Base-by-base conservation (phyloP, 768 basidiomycete species). In the Crassisporium funariophilum region DNA sequence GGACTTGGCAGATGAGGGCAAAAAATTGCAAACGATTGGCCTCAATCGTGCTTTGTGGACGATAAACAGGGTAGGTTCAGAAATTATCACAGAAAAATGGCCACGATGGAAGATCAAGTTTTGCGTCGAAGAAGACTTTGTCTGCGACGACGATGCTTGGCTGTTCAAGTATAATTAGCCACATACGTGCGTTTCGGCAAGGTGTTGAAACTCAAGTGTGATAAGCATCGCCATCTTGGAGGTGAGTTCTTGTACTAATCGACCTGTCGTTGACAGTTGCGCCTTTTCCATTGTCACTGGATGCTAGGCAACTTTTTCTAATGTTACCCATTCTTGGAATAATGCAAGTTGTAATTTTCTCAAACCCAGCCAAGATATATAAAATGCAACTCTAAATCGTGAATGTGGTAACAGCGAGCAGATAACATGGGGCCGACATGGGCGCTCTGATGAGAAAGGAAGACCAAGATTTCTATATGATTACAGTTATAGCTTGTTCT, bases 81-180 rank as follows among this genome's bases (percentile, higher is more conserved):
- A 63, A 27, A 46, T 64, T 27, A 48, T 65, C 17, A 56, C 63
- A 29, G 54, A 44, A 19, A 65, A 69, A 44, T 72, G 70, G 67
- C 63, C 69, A 10, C 62, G 69, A 33, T 72, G 71, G 70, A 69
- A 57, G 49, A 64, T 70, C 43, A 72, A 70, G 53, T 73, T 68
- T 46, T 66, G 63, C 44, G 55, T 63, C 6, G 67, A 68, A 35
- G 70, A 68, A 36, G 73, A 73, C 46, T 73, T 75, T 45, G 37
- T 54, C 1, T 61, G 55, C 48, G 36, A 46, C 4, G 73, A 73
- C 49, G 59, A 71, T 37, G 64, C 65, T 27, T 75, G 73, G 73
- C 56, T 75, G 35, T 69, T 72, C 59, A 63, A 65, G 47, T 71
- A 72, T 47, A 62, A 63, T 38, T 68, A 38, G 45, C 8, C 11